phyloP scores from a whole-genome alignment of 2,329 filamentous ascomycete genomes.

The Claviceps fusiformis region DNA sequence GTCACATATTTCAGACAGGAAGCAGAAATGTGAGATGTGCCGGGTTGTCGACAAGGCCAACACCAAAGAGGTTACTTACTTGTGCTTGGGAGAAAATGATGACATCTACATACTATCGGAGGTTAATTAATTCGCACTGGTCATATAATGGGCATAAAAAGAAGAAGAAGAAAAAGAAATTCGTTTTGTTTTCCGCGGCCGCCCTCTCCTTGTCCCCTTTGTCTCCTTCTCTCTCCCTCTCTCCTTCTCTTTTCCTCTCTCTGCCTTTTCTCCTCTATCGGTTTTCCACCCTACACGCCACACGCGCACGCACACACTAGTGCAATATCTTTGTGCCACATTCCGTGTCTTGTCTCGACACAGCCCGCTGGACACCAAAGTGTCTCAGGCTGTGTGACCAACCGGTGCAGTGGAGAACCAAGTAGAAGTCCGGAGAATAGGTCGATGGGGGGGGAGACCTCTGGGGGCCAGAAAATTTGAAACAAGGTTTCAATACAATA shows the following conservation, averaged over 20 bases:
- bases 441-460: neutral
- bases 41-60: neutral
- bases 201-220: neutral
- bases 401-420: neutral
- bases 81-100: too few relatives aligned
- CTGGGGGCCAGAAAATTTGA: neutral
- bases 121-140: neutral
- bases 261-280: neutral
- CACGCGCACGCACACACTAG: neutral
- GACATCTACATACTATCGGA: neutral
- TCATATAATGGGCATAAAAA: neutral
- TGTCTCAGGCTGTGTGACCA: conserved; percentile 3
- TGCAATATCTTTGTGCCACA: neutral
- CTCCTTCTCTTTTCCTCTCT: neutral
- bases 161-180: neutral
- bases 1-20: neutral
- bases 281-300: neutral
- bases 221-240: neutral
- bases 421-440: neutral
- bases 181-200: neutral
- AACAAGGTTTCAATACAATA: neutral
- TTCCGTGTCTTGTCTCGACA: neutral
- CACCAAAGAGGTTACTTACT: neutral
- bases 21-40: neutral
- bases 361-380: neutral